Conservation (phyloP, 2,329 filamentous ascomycete species). For the Xylariaceae sp. region DNA sequence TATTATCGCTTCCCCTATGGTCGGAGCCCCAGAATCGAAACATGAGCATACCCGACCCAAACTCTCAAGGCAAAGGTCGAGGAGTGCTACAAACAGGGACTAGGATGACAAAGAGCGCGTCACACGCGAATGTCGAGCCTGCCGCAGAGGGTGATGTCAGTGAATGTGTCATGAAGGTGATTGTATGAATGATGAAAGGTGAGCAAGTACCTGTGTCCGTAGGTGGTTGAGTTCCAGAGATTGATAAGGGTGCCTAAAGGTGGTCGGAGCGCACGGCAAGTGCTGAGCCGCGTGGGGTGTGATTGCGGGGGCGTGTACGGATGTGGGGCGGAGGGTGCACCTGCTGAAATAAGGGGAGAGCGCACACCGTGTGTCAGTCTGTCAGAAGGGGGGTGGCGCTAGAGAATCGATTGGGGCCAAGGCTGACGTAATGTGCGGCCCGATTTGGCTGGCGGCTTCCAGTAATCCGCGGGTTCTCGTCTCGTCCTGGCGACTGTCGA, state of each 20-base stretch:
- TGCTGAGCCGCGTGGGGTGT: neutral
- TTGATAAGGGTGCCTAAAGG: slow-evolving; percentile 5
- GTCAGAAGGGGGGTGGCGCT: slow-evolving; percentile 26
- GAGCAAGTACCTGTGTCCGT: neutral
- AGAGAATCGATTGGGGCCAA: slow-evolving; percentile 24
- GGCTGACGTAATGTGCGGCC: slow-evolving; percentile 32
- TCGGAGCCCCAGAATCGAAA: slow-evolving; percentile 59
- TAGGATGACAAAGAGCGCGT: slow-evolving; percentile 7
- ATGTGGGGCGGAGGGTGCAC: slow-evolving; percentile 16
- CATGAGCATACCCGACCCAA: slow-evolving; percentile 46
- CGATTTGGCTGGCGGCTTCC: slow-evolving; percentile 8
- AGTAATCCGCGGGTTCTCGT: slow-evolving; percentile 5
- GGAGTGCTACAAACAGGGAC: slow-evolving; percentile 8
- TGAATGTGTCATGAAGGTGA: neutral
- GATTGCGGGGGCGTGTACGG: neutral
- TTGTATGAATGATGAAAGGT: slow-evolving; percentile 3
- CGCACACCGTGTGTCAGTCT: slow-evolving; percentile 9
- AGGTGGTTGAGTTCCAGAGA: slow-evolving; percentile 1
- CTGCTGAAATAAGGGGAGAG: slow-evolving; percentile 18
- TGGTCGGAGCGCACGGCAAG: slow-evolving; percentile 23
- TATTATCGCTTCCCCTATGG: slow-evolving; percentile 50
- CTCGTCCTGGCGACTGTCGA: slow-evolving; percentile 3
- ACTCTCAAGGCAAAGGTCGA: slow-evolving; percentile 18
- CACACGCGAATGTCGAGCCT: slow-evolving; percentile 1
- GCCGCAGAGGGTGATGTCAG: neutral